A percentile compares a stretch with the other conserved stretches of the same genome.
These are phyloP conservation scores for Mesembryanthemum crystallinum DNA, from an alignment of 148 eudicot species.

Conservation along the genomic window DNA sequence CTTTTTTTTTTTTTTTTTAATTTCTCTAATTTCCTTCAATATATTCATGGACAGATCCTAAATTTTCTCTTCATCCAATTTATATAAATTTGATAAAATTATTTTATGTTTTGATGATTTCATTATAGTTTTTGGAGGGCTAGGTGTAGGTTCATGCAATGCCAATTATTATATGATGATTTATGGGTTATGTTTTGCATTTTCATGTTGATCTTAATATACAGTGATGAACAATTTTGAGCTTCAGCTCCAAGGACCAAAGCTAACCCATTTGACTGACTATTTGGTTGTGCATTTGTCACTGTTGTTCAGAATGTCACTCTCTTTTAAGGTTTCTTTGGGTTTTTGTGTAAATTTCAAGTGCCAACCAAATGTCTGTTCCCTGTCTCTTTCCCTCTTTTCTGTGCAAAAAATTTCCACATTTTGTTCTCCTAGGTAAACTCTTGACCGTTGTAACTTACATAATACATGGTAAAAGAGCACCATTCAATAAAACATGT, in stretches of 20 bases:
- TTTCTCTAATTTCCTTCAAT: neutral
- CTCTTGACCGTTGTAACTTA: neutral
- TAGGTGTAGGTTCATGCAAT: neutral
- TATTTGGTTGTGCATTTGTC: neutral
- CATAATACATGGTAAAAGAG: no score
- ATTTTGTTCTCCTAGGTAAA: neutral
- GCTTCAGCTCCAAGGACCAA: no score
- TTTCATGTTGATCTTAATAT: neutral
- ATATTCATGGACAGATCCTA: neutral
- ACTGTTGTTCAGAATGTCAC: neutral
- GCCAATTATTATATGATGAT: neutral
- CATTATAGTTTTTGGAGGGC: no score
- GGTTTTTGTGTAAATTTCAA: no score
- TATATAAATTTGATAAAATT: neutral
- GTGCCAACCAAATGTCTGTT: neutral
- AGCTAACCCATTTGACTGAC: no score
- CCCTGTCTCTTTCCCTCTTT: neutral
- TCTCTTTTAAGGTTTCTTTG: neutral
- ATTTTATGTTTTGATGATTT: no score
- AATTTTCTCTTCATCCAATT: neutral
- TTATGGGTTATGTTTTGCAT: neutral
- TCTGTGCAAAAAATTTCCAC: neutral
- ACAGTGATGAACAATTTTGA: no score
- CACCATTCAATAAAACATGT: no score
- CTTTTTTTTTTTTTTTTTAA: no score